Percentiles rank a stretch among this genome's conserved stretches.
These are phyloP conservation scores for Termitomyces sp. DNA, from an alignment of 768 basidiomycete species.

Conservation along the genomic window DNA sequence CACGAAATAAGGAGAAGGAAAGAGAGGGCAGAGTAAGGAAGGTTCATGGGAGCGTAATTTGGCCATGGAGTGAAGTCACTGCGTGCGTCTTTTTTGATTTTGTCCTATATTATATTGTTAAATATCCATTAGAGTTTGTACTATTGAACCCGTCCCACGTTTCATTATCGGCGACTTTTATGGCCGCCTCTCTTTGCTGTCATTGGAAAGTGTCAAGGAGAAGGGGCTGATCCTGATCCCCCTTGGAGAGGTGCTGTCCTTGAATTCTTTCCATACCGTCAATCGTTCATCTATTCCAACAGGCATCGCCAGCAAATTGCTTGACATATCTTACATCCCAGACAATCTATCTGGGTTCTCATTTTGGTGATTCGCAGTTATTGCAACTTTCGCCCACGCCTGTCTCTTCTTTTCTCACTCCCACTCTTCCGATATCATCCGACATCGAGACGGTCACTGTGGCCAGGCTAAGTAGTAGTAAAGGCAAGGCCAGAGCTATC, in stretches of 20 bases:
- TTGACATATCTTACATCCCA: constrained; percentile 70
- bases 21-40: constrained; percentile 50
- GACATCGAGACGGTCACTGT: constrained; percentile 38
- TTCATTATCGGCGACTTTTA: constrained; percentile 66
- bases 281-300: not conserved
- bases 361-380: constrained; percentile 76
- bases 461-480: constrained; percentile 26
- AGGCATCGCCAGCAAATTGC: constrained; percentile 70
- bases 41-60: constrained; percentile 49
- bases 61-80: constrained; percentile 73
- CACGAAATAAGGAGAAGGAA: constrained; percentile 53
- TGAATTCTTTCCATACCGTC: not conserved
- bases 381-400: constrained; percentile 51
- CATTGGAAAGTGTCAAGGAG: constrained; percentile 38
- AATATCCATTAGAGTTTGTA: constrained; percentile 33
- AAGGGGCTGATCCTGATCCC: constrained; percentile 49
- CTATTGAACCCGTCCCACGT: constrained; percentile 38
- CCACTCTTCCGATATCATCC: constrained; percentile 47
- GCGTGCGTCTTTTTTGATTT: constrained; percentile 37
- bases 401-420: constrained; percentile 28
- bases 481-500: constrained; percentile 32
- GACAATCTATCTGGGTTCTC: constrained; percentile 73
- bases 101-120: not conserved
- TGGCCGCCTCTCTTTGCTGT: constrained; percentile 67
- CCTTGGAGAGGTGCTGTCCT: constrained; percentile 60